Base-by-base conservation (phyloP, 139 green algal species). In the Eudorina sp. region DNA sequence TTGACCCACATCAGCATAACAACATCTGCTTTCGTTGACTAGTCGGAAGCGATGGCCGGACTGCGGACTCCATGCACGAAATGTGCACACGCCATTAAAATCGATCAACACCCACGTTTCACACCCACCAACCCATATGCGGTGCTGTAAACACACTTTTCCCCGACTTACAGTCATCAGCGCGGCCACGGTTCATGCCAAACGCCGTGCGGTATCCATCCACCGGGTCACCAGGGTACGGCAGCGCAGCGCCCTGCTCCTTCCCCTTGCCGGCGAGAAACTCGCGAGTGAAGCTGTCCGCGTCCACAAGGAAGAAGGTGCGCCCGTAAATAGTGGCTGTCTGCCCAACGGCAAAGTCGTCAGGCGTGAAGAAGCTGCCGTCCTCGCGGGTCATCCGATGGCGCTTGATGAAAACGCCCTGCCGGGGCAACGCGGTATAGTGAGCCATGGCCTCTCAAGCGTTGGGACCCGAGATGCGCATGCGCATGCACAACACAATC, bases 381-480 rank as follows among this genome's bases (percentile, higher is more conserved):
- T 94, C 91, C 8, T 94, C 88, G 74, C 95, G 96, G 5, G 87
- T 90, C 5, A 97, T 88, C 69, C 92, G 92, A 89, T 98, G 96
- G 38, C 97, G 93, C 92, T 96, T 97, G 36, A 98, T 92, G 88
- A 98, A 96, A 11, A 95, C 91, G 45, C 97, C 97, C 96, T 99
- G 70, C 58, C 16, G n/a, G n/a, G n/a, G n/a, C n/a, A n/a, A n/a
- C n/a, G n/a, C n/a, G n/a, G n/a, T n/a, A n/a, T n/a, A n/a, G n/a
- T n/a, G n/a, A n/a, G n/a, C n/a, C n/a, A n/a, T n/a, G n/a, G n/a
- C n/a, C n/a, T n/a, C n/a, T n/a, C n/a, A n/a, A n/a, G n/a, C n/a
- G n/a, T n/a, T n/a, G n/a, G n/a, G n/a, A n/a, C n/a, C n/a, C n/a
- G n/a, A n/a, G n/a, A n/a, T n/a, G n/a, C n/a, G n/a, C n/a, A n/a